Conservation (phyloP, 2,329 filamentous ascomycete species). For the Aspergillus texensis region DNA sequence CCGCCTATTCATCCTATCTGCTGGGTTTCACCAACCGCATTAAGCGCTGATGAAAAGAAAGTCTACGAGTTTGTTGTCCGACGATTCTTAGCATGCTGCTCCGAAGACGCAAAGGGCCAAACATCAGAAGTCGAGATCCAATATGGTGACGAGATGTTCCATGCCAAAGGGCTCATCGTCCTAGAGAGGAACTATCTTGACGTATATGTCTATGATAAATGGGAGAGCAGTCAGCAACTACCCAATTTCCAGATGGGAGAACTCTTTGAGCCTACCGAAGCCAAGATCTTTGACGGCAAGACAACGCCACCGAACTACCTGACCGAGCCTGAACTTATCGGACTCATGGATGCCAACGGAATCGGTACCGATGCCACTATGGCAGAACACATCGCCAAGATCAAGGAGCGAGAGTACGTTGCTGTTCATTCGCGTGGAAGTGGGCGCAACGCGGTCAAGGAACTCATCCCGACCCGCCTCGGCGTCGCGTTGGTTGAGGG, state of each 20-base stretch:
- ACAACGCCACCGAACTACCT: constrained; percentile 83
- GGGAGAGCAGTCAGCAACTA: constrained; percentile 83
- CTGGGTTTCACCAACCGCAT: constrained; percentile 67
- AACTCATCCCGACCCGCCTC: constrained; percentile 90
- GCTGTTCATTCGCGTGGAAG: constrained; percentile 61
- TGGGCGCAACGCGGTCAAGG: constrained; percentile 62
- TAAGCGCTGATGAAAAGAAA: constrained; percentile 68
- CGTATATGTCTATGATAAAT: constrained; percentile 94
- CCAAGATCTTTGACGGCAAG: constrained; percentile 86
- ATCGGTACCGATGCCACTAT: constrained; percentile 99
- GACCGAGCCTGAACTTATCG: constrained; percentile 93
- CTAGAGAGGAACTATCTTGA: constrained; percentile 90
- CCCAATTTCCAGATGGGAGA: constrained; percentile 81
- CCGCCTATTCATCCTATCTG: constrained; percentile 95
- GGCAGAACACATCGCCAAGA: constrained; percentile 97
- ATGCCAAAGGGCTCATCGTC: constrained; percentile 80
- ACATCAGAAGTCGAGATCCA: constrained; percentile 81
- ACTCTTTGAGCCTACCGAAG: constrained; percentile 82
- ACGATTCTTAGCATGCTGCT: constrained; percentile 92
- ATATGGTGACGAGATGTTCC: constrained; percentile 83
- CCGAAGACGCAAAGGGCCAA: constrained; percentile 86
- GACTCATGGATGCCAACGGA: constrained; percentile 96
- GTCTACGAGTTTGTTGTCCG: constrained; percentile 93
- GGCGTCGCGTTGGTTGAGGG: constrained; percentile 91
- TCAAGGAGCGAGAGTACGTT: constrained; percentile 87